Base-by-base conservation (phyloP, 257 asterid genomes). In the Sherardia arvensis region DNA sequence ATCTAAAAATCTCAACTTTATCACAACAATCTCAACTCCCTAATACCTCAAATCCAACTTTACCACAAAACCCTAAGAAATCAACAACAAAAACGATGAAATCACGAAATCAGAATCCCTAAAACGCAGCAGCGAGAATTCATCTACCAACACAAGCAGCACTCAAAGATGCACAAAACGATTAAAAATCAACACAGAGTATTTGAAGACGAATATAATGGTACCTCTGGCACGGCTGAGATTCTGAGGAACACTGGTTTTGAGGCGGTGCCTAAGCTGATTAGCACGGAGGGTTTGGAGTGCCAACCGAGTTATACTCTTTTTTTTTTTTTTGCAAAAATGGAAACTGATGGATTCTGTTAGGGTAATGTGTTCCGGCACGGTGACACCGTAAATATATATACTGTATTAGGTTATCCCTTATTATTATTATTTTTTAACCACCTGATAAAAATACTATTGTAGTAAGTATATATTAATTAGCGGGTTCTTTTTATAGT, bases 1-100 rank as follows among this genome's bases (percentile, higher is more conserved):
- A 91, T 88, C 4, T 77, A 36, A 30, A 60, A 65, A 68, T 72
- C 62, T 75, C 84, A n/a, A 61, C 7, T 2, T 11, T 5, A 6
- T 23, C 8, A 53, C 60, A 28, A 53, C 30, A 53, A 17, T 51
- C 69, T 12, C 11, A 30, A 64, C 57, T 55, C 20, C 40, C 43
- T 25, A 14, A 12, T 29, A 33, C 29, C 62, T 7, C 14, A 45
- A 25, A 0, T 34, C 51, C 32, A 62, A 48, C 62, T n/a, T 23
- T 45, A 38, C 11, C 65, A 4, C 54, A 38, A 23, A 51, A 66
- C 38, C 59, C 58, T 59, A 66, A 47, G 5, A 29, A 14, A 43
- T 30, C 55, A 33, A 11, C 55, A 33, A 11, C 43, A 58, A 29
- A 58, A 26, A 25, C 1, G 20, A 30, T n/a, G 9, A 32, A 59